These are phyloP conservation scores for Nakaseomyces kungkrabaensis DNA, from an alignment of 1,139 yeast genomes.

Conservation along the genomic window DNA sequence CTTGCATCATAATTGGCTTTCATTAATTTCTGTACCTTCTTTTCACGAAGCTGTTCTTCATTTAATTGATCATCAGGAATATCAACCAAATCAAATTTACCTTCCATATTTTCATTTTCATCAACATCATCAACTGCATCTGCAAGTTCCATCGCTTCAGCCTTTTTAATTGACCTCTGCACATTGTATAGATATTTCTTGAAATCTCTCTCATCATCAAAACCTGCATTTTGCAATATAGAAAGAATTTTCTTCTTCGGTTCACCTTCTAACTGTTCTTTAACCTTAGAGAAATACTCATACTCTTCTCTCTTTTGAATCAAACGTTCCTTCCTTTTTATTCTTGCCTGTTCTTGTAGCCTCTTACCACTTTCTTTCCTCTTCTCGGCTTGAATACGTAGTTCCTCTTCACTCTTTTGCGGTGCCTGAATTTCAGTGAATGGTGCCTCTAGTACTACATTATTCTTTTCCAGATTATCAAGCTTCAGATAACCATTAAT, in stretches of 20 bases:
- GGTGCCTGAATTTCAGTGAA: slow-evolving; percentile 52
- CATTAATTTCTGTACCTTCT: slow-evolving; percentile 69
- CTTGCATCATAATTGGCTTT: slow-evolving; percentile 89
- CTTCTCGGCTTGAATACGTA: slow-evolving; percentile 66
- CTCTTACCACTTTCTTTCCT: slow-evolving; percentile 80
- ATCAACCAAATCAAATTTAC: slow-evolving; percentile 71
- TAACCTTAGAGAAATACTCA: slow-evolving; percentile 55
- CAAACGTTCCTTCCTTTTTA: slow-evolving; percentile 68
- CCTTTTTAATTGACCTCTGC: slow-evolving; percentile 59
- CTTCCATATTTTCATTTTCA: slow-evolving; percentile 37
- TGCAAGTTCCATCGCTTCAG: slow-evolving; percentile 46
- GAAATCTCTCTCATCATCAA: slow-evolving; percentile 64
- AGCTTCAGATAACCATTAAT: slow-evolving; percentile 47
- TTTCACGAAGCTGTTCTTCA: slow-evolving; percentile 77
- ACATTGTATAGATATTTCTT: slow-evolving; percentile 56
- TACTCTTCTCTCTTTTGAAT: slow-evolving; percentile 74
- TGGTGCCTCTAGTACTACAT: slow-evolving; percentile 77
- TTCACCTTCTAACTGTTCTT: slow-evolving; percentile 41
- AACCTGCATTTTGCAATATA: slow-evolving; percentile 61
- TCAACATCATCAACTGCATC: slow-evolving; percentile 45
- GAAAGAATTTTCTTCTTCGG: slow-evolving; percentile 36
- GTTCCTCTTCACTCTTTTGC: slow-evolving; percentile 76
- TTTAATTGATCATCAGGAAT: slow-evolving; percentile 73
- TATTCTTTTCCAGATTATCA: slow-evolving; percentile 54
- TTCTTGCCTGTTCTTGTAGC: slow-evolving; percentile 87